phyloP scores from a whole-genome alignment of 768 basidiomycete species.

The Botryobasidium botryosum region DNA sequence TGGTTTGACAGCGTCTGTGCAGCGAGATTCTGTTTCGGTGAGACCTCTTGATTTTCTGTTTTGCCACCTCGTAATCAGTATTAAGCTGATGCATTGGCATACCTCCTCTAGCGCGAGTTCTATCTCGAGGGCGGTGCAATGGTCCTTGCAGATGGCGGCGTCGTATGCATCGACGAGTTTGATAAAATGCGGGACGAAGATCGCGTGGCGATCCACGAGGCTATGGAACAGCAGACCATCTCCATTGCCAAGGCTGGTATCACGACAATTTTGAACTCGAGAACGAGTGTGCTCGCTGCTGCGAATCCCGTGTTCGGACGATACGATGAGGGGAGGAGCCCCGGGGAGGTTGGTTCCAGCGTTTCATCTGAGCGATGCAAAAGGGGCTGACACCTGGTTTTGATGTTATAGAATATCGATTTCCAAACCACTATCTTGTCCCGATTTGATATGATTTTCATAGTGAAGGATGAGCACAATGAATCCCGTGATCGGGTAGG shows the following conservation, averaged over 20 bases:
- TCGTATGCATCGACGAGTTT: constrained; percentile 98
- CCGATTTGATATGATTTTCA: constrained; percentile 99
- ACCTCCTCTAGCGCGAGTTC: constrained; percentile 63
- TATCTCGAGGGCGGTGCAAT: constrained; percentile 98
- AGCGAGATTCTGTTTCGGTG: constrained; percentile 82
- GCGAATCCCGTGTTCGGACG: constrained; percentile 97
- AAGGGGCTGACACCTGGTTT: neutral
- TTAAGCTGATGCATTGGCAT: neutral
- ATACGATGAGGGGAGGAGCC: constrained; percentile 92
- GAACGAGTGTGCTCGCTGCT: constrained; percentile 90
- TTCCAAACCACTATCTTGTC: constrained; percentile 97
- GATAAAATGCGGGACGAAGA: constrained; percentile 99
- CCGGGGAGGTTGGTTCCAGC: constrained; percentile 53
- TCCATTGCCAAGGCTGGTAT: constrained; percentile 99
- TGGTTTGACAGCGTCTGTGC: constrained; percentile 94
- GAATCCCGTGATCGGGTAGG: constrained; percentile 76
- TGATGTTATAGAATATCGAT: constrained; percentile 57
- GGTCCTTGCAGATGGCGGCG: constrained; percentile 96
- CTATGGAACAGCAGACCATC: constrained; percentile 99
- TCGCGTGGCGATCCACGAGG: constrained; percentile 96
- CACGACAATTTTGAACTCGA: constrained; percentile 88
- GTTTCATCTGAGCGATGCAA: neutral
- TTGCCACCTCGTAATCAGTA: neutral
- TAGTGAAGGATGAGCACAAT: constrained; percentile 95
- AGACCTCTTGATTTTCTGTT: constrained; percentile 17